These are phyloP conservation scores for Zygoascus biomembranicola DNA, from an alignment of 805 yeast genomes.

Conservation along the genomic window DNA sequence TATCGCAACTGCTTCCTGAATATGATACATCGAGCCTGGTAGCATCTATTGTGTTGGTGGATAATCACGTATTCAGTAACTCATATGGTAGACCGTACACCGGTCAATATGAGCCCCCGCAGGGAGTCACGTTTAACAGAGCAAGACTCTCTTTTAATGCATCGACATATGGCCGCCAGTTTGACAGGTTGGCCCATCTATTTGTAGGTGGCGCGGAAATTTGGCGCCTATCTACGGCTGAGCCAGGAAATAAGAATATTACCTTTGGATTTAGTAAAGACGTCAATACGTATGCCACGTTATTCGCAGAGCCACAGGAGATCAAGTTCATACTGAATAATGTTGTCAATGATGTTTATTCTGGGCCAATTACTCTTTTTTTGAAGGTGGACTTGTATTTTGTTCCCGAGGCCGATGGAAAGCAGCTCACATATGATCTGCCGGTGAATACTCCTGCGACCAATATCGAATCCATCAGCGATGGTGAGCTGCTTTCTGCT, in stretches of 20 bases:
- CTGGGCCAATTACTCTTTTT: conserved; percentile 52
- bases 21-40: conserved; percentile 7
- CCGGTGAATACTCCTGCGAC: not conserved
- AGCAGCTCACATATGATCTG: not conserved
- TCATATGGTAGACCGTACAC: conserved; percentile 36
- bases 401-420: conserved; percentile 17
- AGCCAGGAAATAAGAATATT: conserved; percentile 43
- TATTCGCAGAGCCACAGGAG: conserved; percentile 33
- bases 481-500: not conserved
- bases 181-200: conserved; percentile 31
- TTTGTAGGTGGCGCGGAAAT: conserved; percentile 46
- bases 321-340: conserved; percentile 60
- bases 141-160: conserved; percentile 29
- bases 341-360: conserved; percentile 36
- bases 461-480: not conserved
- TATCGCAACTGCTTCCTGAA: conserved; percentile 12
- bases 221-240: conserved; percentile 86
- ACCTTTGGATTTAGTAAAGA: conserved; percentile 55
- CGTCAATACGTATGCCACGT: conserved; percentile 43
- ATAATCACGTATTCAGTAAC: conserved; percentile 36
- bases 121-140: conserved; percentile 30
- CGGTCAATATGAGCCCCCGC: conserved; percentile 32
- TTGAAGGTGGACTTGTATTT: conserved; percentile 46
- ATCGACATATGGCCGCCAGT: conserved; percentile 29
- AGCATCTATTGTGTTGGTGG: conserved; percentile 13